A percentile compares a stretch with the other conserved stretches of the same genome.
Conservation (phyloP, 2,329 filamentous ascomycete genomes). For the Domatiomyces catenatus region DNA sequence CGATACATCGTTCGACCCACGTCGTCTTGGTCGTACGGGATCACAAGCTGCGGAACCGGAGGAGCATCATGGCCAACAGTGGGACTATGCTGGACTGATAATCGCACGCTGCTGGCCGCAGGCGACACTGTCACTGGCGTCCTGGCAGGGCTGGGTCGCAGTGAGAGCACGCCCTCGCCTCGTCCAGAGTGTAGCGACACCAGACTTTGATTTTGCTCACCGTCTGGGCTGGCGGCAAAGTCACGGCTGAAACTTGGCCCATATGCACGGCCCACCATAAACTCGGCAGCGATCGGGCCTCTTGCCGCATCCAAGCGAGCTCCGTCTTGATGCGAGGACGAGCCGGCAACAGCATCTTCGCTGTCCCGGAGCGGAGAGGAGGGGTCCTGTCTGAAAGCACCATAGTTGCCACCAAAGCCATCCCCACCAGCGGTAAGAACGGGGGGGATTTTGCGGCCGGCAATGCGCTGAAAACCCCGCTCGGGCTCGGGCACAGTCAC, state of each 20-base stretch:
- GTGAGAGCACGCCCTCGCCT: conserved; percentile 21
- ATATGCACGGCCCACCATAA: not conserved
- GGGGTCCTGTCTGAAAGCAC: conserved; percentile 17
- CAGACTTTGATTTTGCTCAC: conserved; percentile 5
- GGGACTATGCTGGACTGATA: conserved; percentile 14
- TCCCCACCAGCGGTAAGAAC: conserved; percentile 33
- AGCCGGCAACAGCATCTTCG: conserved; percentile 14
- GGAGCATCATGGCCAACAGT: conserved; percentile 13
- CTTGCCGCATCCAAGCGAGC: conserved; percentile 18
- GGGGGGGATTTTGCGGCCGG: conserved; percentile 33
- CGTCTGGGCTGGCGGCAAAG: conserved; percentile 5
- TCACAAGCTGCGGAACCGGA: conserved; percentile 19
- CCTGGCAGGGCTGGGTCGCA: conserved; percentile 29
- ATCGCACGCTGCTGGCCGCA: conserved; percentile 18
- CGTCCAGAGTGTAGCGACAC: conserved; percentile 15
- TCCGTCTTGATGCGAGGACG: conserved; percentile 20
- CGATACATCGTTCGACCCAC: conserved; percentile 29
- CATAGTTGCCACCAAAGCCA: conserved; percentile 25
- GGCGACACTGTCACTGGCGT: conserved; percentile 26
- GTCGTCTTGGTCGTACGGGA: conserved; percentile 23
- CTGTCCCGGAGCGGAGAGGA: conserved; percentile 8
- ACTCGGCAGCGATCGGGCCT: conserved; percentile 2
- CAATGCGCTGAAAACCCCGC: conserved; percentile 35
- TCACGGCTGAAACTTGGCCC: conserved; percentile 4
- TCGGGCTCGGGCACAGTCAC: conserved; percentile 23